These are phyloP conservation scores for Microthyrium microscopicum DNA, from an alignment of 2,329 filamentous ascomycete genomes.

Conservation along the genomic window DNA sequence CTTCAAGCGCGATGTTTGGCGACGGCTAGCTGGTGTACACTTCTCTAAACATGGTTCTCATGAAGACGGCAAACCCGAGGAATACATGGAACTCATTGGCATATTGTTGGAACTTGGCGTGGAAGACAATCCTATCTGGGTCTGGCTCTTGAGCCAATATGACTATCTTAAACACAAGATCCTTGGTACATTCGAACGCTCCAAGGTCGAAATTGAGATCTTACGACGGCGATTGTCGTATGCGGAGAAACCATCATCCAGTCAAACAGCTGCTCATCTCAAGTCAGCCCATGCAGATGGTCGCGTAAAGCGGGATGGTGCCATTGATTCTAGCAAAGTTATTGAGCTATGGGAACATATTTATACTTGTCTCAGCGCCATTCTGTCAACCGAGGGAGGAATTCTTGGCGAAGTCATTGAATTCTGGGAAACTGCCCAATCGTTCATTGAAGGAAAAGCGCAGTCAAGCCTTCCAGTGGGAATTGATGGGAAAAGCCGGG, in stretches of 20 bases:
- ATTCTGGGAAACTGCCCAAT: slow-evolving; percentile 84
- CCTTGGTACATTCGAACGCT: slow-evolving; percentile 61
- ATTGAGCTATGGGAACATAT: slow-evolving; percentile 91
- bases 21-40: slow-evolving; percentile 55
- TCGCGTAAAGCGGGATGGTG: slow-evolving; percentile 24
- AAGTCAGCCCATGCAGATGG: slow-evolving; percentile 40
- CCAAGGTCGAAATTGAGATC: slow-evolving; percentile 83
- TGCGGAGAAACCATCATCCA: slow-evolving; percentile 52
- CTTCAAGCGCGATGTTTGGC: slow-evolving; percentile 86
- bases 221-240: slow-evolving; percentile 64
- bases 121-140: slow-evolving; percentile 90
- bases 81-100: slow-evolving; percentile 83
- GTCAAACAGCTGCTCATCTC: slow-evolving; percentile 58
- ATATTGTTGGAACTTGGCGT: slow-evolving; percentile 86
- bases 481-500: slow-evolving; percentile 63
- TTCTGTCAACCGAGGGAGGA: slow-evolving; percentile 60
- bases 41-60: slow-evolving; percentile 25
- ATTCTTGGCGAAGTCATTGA: slow-evolving; percentile 79
- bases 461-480: slow-evolving; percentile 66
- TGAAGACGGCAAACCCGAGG: slow-evolving; percentile 44
- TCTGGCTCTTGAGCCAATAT: slow-evolving; percentile 82
- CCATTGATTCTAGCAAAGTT: slow-evolving; percentile 64
- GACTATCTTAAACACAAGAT: slow-evolving; percentile 83
- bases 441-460: slow-evolving; percentile 74
- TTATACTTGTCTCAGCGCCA: slow-evolving; percentile 50